Percentiles rank a stretch among this genome's conserved stretches.
These are phyloP conservation scores for Umbellularia californica DNA, from an alignment of 164 flowering plant species.

Conservation along the genomic window DNA sequence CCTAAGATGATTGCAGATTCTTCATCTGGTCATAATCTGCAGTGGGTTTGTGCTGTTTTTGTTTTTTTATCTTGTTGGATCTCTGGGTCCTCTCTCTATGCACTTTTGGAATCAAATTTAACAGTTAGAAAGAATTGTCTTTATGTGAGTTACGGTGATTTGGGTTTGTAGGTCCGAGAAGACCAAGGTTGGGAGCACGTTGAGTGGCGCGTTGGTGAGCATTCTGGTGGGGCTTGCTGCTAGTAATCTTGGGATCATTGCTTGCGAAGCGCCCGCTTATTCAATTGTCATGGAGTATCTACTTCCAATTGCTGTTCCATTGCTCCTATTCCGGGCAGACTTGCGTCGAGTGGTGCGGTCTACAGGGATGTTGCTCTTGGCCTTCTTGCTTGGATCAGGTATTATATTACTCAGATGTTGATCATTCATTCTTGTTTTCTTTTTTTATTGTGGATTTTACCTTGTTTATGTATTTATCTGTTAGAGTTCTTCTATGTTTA, in stretches of 20 bases:
- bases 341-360: conserved; percentile 65
- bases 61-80: background rate
- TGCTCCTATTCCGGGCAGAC: conserved; percentile 74
- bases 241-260: conserved; percentile 70
- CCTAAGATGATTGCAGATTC: background rate
- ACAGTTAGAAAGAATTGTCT: no score
- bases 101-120: no score
- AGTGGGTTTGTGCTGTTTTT: background rate
- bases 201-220: conserved; percentile 81
- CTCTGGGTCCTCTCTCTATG: background rate
- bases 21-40: background rate
- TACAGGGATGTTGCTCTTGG: conserved; percentile 72
- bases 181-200: conserved; percentile 62
- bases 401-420: background rate
- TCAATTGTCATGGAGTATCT: conserved; percentile 52
- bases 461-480: background rate
- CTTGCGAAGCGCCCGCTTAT: conserved; percentile 63
- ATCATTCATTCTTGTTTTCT: no score
- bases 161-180: conserved; percentile 67
- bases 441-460: background rate
- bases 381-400: conserved; percentile 86
- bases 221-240: conserved; percentile 74
- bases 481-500: background rate
- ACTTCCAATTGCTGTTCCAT: conserved; percentile 72
- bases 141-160: background rate